A percentile compares a stretch with the other conserved stretches of the same genome.
phyloP scores from a whole-genome alignment of 441 rosid species.

The Flueggea neowawraea region DNA sequence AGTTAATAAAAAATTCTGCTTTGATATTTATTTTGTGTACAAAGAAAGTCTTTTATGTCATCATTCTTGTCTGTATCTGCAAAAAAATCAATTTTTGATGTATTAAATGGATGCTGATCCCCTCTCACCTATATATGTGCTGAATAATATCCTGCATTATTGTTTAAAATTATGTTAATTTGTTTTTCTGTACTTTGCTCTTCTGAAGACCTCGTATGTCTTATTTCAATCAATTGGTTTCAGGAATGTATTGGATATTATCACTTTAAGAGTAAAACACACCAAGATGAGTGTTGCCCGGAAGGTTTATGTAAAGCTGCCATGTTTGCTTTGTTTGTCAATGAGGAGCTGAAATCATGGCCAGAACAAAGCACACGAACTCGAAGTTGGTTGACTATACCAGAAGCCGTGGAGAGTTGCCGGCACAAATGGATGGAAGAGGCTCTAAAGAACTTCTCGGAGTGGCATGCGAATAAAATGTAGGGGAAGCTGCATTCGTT shows the following conservation, averaged over 20 bases:
- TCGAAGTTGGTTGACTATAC: conserved; percentile 71
- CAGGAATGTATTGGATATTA: conserved; percentile 78
- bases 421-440: conserved; percentile 96
- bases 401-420: conserved; percentile 63
- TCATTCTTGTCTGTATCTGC: no score
- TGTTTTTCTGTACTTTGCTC: no score
- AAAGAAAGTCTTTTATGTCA: no score
- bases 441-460: conserved; percentile 48
- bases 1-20: no score
- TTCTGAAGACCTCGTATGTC: not conserved
- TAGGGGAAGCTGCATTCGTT: not conserved
- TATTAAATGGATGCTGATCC: no score
- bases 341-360: conserved; percentile 41
- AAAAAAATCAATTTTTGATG: no score
- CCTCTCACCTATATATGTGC: no score
- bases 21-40: no score
- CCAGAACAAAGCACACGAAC: conserved; percentile 49
- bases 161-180: no score
- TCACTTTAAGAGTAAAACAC: conserved; percentile 40
- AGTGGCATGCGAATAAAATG: conserved; percentile 1
- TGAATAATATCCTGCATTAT: no score
- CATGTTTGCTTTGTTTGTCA: conserved; percentile 39
- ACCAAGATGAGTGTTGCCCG: conserved; percentile 39
- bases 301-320: conserved; percentile 44
- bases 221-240: not conserved